phyloP scores from a whole-genome alignment of 768 basidiomycete species.

The Boletus reticulatus region DNA sequence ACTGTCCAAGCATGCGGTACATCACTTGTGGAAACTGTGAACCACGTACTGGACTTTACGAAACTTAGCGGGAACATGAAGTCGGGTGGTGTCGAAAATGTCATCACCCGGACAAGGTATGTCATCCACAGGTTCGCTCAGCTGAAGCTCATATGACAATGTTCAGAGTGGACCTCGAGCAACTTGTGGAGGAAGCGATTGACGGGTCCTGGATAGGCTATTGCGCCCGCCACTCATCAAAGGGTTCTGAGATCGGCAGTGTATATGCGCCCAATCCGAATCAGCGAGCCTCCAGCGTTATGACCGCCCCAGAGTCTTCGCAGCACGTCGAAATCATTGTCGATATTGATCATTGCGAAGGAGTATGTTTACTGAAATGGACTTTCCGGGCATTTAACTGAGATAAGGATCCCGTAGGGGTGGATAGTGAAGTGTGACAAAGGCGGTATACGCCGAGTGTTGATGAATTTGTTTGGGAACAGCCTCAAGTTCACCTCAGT shows the following conservation, averaged over 20 bases:
- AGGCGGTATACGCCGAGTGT: slow-evolving; percentile 84
- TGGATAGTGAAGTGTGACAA: slow-evolving; percentile 89
- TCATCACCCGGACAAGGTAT: slow-evolving; percentile 65
- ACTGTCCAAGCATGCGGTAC: slow-evolving; percentile 95
- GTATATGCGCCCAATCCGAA: slow-evolving; percentile 77
- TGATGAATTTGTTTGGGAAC: slow-evolving; percentile 96
- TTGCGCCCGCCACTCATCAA: slow-evolving; percentile 70
- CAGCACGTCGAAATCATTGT: slow-evolving; percentile 82
- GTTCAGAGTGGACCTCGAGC: slow-evolving; percentile 69
- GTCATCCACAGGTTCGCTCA: slow-evolving; percentile 21
- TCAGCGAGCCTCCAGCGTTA: slow-evolving; percentile 42
- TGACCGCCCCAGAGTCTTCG: slow-evolving; percentile 31
- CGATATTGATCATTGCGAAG: slow-evolving; percentile 72
- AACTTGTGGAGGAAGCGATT: slow-evolving; percentile 83
- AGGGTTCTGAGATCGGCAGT: slow-evolving; percentile 84
- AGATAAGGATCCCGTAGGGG: slow-evolving; percentile 47
- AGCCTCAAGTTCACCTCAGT: slow-evolving; percentile 90
- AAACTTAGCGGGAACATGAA: slow-evolving; percentile 88
- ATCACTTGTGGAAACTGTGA: slow-evolving; percentile 94
- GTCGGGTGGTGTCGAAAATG: slow-evolving; percentile 73
- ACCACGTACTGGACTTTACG: slow-evolving; percentile 95
- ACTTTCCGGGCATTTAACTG: background rate
- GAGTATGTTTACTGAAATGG: slow-evolving; percentile 43
- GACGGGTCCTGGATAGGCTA: slow-evolving; percentile 96
- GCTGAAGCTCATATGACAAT: background rate